Base-by-base conservation (phyloP, 2,329 filamentous ascomycete species). In the Alternaria alternata region DNA sequence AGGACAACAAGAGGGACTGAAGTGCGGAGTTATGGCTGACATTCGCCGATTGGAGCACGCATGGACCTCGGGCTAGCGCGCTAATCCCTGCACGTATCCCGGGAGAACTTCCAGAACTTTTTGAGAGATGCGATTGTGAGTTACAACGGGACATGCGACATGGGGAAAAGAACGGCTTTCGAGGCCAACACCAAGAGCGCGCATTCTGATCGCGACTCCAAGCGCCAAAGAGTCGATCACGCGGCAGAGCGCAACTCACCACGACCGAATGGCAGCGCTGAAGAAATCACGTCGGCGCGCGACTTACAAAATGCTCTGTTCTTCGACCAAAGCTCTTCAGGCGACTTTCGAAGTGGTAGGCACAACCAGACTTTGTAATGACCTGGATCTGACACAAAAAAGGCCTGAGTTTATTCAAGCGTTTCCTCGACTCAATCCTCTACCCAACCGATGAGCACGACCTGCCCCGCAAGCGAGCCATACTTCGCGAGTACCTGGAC, bases 401-500 rank as follows among this genome's bases (percentile, higher is more conserved):
- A 90, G 88, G 87, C 20, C 84, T 92, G 11, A 86, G 88, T 69
- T 88, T 88, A 0, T 87, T 92, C 80, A 92, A 92, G 74, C 78
- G 82, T 7, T 87, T 94, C 44, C 87, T 94, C 62, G 91, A 94
- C 51, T 79, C 75, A 34, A 84, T 84, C 71, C 81, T 85, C 39
- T 85, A 92, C 64, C 78, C 85, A 58, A 80, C 83, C 63, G 80
- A 85, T 64, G 81, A 85, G 59, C 79, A 83, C 66, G 78, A 81
- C 26, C 75, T 82, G 39, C 74, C 76, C 61, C 79, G 65, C 78
- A 78, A 87, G 83, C 75, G 80, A 80, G 74, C 80, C 38, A 89
- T 94, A 53, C 81, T 94, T 32, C 84, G 84, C 65, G 87, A 91
- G 66, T 95, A 90, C 74, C 86, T 95, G 49, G 85, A 88, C 44